These are phyloP conservation scores for Penicillium concentricum DNA, from an alignment of 2,329 filamentous ascomycete genomes.

Conservation along the genomic window DNA sequence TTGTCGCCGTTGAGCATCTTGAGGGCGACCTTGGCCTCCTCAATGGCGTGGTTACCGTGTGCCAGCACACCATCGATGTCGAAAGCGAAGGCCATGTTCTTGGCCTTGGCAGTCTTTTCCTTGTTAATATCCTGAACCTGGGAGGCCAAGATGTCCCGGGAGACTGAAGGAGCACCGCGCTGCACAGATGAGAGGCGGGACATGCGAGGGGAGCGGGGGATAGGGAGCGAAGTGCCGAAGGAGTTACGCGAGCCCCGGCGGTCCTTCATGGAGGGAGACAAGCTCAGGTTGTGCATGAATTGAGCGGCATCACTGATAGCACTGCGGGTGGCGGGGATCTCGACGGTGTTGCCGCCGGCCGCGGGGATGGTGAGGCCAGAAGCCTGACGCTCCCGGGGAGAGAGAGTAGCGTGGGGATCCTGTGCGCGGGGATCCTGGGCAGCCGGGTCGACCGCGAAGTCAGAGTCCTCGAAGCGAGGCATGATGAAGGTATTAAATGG, in stretches of 20 bases:
- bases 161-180: conserved; percentile 50
- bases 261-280: conserved; percentile 66
- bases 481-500: conserved; percentile 45
- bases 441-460: conserved; percentile 47
- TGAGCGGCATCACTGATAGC: conserved; percentile 65
- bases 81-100: conserved; percentile 81
- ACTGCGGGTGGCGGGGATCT: conserved; percentile 67
- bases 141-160: conserved; percentile 66
- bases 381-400: conserved; percentile 27
- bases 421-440: conserved; percentile 15
- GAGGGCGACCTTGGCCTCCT: conserved; percentile 63
- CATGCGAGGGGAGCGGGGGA: conserved; percentile 67
- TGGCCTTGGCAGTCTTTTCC: conserved; percentile 66
- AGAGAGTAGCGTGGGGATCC: conserved; percentile 20
- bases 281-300: conserved; percentile 72
- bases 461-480: conserved; percentile 60
- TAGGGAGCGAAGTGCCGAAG: conserved; percentile 70
- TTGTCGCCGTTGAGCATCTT: conserved; percentile 74
- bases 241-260: conserved; percentile 71
- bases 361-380: conserved; percentile 44
- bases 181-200: conserved; percentile 66
- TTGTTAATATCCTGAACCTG: conserved; percentile 67
- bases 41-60: conserved; percentile 69
- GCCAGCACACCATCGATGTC: conserved; percentile 69
- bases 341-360: conserved; percentile 56